Conservation (phyloP, 2,329 filamentous ascomycete genomes). For the Emericellopsis cladophorae region DNA sequence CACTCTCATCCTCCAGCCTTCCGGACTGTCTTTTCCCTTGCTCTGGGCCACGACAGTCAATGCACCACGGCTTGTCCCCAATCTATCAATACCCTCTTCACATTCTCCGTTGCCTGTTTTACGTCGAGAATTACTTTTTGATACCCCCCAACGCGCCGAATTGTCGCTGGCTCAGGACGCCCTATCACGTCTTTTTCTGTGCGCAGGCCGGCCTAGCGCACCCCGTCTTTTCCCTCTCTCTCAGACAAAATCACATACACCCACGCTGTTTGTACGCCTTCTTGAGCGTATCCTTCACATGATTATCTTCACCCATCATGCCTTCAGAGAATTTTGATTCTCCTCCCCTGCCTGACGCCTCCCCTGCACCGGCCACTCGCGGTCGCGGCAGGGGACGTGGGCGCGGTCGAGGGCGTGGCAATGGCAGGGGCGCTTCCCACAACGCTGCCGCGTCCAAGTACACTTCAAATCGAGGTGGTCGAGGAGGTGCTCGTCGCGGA, state of each 20-base stretch:
- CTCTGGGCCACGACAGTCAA: too few species aligned
- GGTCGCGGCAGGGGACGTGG: slow-evolving; percentile 20
- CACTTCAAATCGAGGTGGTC: slow-evolving; percentile 6
- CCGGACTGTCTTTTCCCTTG: too few species aligned
- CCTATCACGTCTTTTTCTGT: too few species aligned
- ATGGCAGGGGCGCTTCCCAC: slow-evolving; percentile 10
- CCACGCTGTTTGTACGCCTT: slow-evolving; percentile 15
- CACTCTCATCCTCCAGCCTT: too few species aligned
- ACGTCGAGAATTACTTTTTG: too few species aligned
- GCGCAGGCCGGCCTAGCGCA: too few species aligned
- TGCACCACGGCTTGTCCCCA: too few species aligned
- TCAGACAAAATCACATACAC: not conserved
- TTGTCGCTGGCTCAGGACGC: too few species aligned
- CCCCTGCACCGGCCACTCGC: slow-evolving; percentile 14
- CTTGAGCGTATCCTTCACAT: too few species aligned
- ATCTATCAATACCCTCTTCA: too few species aligned
- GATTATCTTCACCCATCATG: slow-evolving; percentile 15
- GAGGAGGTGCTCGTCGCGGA: slow-evolving; percentile 28
- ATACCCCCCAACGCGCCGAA: too few species aligned
- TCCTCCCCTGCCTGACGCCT: slow-evolving; percentile 18
- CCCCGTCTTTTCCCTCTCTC: not conserved
- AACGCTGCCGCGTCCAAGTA: slow-evolving; percentile 2
- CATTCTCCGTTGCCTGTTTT: too few species aligned
- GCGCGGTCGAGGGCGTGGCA: slow-evolving; percentile 13
- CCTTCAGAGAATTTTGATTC: slow-evolving; percentile 21